phyloP scores from a whole-genome alignment of 1,284 basidiomycete genomes.

The Mycena sp. region DNA sequence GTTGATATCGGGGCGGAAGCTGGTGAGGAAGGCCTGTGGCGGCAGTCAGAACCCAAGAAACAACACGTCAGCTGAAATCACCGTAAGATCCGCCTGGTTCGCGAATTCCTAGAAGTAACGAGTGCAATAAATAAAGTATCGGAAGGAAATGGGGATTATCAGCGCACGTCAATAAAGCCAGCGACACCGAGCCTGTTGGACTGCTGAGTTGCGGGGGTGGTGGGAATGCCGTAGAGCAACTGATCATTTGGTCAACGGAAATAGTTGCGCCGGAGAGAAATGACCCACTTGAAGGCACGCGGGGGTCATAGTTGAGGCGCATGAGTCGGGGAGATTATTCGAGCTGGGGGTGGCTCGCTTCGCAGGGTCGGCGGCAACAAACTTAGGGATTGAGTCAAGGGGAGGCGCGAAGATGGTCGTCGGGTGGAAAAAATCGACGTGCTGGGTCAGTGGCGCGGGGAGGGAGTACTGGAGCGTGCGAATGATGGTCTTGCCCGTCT shows the following conservation, averaged over 20 bases:
- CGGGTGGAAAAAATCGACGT: conserved; percentile 53
- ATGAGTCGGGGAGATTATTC: conserved; percentile 36
- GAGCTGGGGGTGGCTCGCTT: conserved; percentile 32
- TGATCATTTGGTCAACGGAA: conserved; percentile 43
- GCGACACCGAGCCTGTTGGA: conserved; percentile 27
- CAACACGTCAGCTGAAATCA: conserved; percentile 45
- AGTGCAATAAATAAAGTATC: background rate
- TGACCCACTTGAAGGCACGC: conserved; percentile 47
- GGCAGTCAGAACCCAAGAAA: background rate
- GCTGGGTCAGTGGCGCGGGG: conserved; percentile 45
- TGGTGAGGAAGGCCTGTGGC: conserved; percentile 50
- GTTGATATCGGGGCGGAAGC: conserved; percentile 36
- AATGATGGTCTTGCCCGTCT: conserved; percentile 48
- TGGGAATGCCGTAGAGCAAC: conserved; percentile 46
- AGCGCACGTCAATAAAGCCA: conserved; percentile 36
- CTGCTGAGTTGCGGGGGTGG: conserved; percentile 43
- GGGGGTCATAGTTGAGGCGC: conserved; percentile 52
- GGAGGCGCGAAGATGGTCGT: conserved; percentile 53
- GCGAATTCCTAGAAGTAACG: conserved; percentile 38
- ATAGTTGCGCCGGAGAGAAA: conserved; percentile 24
- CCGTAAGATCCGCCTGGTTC: conserved; percentile 18
- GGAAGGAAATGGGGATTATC: background rate
- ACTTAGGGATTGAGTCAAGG: background rate
- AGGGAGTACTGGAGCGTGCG: conserved; percentile 57
- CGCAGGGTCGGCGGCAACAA: background rate